Evolutionary conservation across 139 green algal genomes (phyloP).

Genomic region (Eudorina sp.): DNA sequence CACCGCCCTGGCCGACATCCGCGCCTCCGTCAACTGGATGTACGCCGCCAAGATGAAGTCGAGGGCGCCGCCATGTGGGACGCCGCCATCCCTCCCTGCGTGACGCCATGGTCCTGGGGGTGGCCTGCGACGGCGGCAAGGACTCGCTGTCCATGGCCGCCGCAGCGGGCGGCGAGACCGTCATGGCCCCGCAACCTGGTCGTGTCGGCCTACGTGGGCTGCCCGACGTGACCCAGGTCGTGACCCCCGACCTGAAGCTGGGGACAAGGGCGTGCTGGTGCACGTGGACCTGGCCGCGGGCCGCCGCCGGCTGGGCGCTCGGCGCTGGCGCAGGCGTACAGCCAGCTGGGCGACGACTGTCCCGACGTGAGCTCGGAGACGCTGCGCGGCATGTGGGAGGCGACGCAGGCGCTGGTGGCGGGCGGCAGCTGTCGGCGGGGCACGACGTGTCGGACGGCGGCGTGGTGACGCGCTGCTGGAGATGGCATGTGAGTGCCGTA

Average conservation of each 20-base stretch:
- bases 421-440: constrained; percentile 81
- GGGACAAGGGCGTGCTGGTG: constrained; percentile 75
- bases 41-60: constrained; percentile 97
- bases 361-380: constrained; percentile 86
- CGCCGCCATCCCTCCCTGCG: constrained; percentile 85
- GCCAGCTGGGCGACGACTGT: constrained; percentile 83
- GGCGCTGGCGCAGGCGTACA: constrained; percentile 83
- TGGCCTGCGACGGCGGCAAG: constrained; percentile 98
- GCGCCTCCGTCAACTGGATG: constrained; percentile 99
- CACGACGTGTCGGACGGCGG: constrained; percentile 98
- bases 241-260: constrained; percentile 87
- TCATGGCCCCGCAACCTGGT: constrained; percentile 97
- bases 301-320: constrained; percentile 87
- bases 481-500: constrained; percentile 89
- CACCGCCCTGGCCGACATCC: no score
- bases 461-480: constrained; percentile 89
- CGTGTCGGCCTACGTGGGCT: constrained; percentile 94
- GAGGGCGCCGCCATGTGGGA: constrained; percentile 98
- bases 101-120: constrained; percentile 86
- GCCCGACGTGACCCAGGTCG: constrained; percentile 93
- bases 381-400: constrained; percentile 86
- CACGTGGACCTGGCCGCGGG: constrained; percentile 92
- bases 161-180: constrained; percentile 83
- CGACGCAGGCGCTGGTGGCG: constrained; percentile 86
- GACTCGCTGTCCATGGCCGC: constrained; percentile 98